Evolutionary conservation across 2,329 filamentous ascomycete genomes (phyloP).

Genomic region (Fusarium verrucosum): DNA sequence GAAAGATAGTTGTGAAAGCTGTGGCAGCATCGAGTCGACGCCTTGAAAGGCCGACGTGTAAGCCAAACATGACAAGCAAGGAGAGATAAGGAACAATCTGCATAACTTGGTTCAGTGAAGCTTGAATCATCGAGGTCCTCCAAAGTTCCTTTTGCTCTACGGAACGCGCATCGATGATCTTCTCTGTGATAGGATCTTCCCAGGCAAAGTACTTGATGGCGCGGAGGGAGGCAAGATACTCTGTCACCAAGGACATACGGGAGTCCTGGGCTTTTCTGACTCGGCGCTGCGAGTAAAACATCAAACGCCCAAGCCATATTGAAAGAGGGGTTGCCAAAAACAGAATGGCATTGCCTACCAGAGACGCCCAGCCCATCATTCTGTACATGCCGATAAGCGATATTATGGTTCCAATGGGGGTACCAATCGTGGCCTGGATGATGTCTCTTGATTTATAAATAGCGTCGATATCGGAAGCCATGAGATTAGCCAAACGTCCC

Average conservation of each 20-base stretch:
- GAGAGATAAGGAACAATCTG: constrained; percentile 63
- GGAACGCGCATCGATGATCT: constrained; percentile 59
- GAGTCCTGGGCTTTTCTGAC: constrained; percentile 65
- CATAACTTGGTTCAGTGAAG: constrained; percentile 58
- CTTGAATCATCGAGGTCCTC: constrained; percentile 60
- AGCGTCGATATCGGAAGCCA: constrained; percentile 67
- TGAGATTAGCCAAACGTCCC: constrained; percentile 64
- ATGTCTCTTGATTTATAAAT: constrained; percentile 63
- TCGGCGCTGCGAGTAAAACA: constrained; percentile 61
- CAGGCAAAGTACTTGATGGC: constrained; percentile 70
- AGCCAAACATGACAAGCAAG: constrained; percentile 63
- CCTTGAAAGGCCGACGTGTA: constrained; percentile 60
- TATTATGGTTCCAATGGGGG: constrained; percentile 58
- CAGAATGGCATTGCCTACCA: constrained; percentile 62
- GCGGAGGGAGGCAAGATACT: constrained; percentile 66
- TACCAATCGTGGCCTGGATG: constrained; percentile 56
- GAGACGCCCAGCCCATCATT: constrained; percentile 64
- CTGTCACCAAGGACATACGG: constrained; percentile 65
- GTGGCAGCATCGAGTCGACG: constrained; percentile 63
- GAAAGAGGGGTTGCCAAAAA: constrained; percentile 61
- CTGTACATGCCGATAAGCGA: constrained; percentile 63
- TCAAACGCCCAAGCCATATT: constrained; percentile 57
- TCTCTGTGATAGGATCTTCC: constrained; percentile 63
- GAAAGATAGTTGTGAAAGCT: constrained; percentile 65
- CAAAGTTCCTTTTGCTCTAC: constrained; percentile 65